Percentiles rank a stretch among this genome's conserved stretches.
Evolutionary conservation across 768 basidiomycete species (phyloP).

Genomic region (Hypholoma sublateritium): DNA sequence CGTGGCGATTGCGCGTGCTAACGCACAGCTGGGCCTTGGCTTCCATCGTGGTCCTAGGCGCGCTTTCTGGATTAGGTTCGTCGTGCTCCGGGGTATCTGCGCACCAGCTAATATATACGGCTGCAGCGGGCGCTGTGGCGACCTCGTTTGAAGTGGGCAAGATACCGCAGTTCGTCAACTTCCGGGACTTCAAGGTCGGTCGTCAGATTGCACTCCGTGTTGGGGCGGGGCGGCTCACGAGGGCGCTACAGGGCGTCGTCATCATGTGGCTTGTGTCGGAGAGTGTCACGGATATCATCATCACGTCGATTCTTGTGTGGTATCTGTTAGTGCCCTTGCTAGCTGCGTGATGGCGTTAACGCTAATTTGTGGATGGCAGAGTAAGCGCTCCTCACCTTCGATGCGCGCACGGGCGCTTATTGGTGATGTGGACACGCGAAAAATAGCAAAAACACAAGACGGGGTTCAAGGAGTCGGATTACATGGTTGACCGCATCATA

Average conservation of each 20-base stretch:
- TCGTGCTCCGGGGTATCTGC: background rate
- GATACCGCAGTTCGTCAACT: constrained; percentile 24
- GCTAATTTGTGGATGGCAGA: background rate
- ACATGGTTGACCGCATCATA: constrained; percentile 43
- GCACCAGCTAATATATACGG: background rate
- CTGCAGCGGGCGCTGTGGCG: constrained; percentile 25
- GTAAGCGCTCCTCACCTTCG: constrained; percentile 1
- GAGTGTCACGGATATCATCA: constrained; percentile 38
- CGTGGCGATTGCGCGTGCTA: constrained; percentile 32
- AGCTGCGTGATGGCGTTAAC: background rate
- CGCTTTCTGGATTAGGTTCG: constrained; percentile 23
- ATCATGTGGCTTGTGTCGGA: constrained; percentile 43
- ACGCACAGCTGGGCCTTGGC: constrained; percentile 21
- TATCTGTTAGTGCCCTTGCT: constrained; percentile 33
- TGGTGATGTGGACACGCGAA: background rate
- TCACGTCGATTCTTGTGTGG: constrained; percentile 42
- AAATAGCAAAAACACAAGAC: constrained; percentile 39
- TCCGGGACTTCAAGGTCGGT: constrained; percentile 28
- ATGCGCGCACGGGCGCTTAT: background rate
- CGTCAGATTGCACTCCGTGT: background rate
- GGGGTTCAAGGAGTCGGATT: constrained; percentile 40
- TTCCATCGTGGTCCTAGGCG: constrained; percentile 13
- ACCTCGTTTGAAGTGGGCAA: constrained; percentile 25
- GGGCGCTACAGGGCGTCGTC: constrained; percentile 16
- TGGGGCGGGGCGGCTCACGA: background rate